A percentile compares a stretch with the other conserved stretches of the same genome.
phyloP scores from a whole-genome alignment of 768 basidiomycete species.

The Sporobolomyces roseus region DNA sequence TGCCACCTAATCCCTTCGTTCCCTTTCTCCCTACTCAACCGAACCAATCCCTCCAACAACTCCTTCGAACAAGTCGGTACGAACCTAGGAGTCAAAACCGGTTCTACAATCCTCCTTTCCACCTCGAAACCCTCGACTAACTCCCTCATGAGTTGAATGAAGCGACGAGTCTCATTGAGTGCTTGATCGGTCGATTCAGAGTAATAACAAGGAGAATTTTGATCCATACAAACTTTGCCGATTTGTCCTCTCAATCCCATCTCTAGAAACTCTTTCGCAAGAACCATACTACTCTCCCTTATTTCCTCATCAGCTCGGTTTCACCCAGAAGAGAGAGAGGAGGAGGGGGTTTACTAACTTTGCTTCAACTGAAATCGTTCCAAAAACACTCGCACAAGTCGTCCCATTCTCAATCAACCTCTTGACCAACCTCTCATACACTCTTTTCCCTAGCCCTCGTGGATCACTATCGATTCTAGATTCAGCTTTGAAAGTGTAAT shows the following conservation, averaged over 20 bases:
- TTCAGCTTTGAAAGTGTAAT: constrained; percentile 78
- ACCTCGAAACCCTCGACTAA: too few relatives aligned
- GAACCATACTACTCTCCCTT: constrained; percentile 59
- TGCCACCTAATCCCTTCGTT: constrained; percentile 60
- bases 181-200: constrained; percentile 57
- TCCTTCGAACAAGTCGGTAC: constrained; percentile 79
- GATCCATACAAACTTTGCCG: constrained; percentile 88
- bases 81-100: constrained; percentile 83
- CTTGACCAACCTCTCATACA: constrained; percentile 65
- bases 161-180: constrained; percentile 57
- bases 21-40: constrained; percentile 61
- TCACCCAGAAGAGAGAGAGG: not conserved
- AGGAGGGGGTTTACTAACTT: constrained; percentile 59
- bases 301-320: not conserved
- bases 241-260: constrained; percentile 73
- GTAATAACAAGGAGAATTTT: constrained; percentile 57
- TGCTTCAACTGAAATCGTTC: constrained; percentile 73
- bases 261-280: constrained; percentile 68
- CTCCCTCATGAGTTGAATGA: constrained; percentile 57
- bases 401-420: constrained; percentile 72
- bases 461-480: constrained; percentile 65
- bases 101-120: constrained; percentile 63
- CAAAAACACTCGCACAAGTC: constrained; percentile 71
- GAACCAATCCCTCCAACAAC: constrained; percentile 59
- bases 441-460: constrained; percentile 57